phyloP scores from a whole-genome alignment of 2,329 filamentous ascomycete genomes.

The Colletotrichum truncatum region DNA sequence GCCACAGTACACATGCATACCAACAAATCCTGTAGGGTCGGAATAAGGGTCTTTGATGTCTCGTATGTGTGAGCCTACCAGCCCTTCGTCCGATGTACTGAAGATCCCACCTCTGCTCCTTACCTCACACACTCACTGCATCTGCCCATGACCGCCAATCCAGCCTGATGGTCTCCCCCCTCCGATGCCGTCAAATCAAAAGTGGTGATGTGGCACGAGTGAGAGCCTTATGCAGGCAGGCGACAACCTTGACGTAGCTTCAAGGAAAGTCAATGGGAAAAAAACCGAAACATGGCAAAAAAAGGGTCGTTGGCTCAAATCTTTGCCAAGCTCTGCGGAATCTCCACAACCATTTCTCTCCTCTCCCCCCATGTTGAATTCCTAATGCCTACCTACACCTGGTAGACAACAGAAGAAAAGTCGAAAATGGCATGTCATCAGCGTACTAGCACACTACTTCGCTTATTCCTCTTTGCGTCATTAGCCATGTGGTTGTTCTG shows the following conservation, averaged over 20 bases:
- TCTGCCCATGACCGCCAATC: no score
- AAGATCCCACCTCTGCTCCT: no score
- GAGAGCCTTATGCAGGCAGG: neutral
- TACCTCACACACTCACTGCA: no score
- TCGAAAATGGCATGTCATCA: neutral
- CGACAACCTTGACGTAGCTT: neutral
- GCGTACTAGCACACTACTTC: neutral
- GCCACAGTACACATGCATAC: neutral
- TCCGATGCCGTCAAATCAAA: constrained; percentile 7
- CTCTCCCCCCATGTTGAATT: no score
- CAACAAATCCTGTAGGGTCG: neutral
- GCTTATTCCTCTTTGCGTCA: constrained; percentile 20
- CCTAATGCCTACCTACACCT: neutral
- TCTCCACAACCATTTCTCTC: no score
- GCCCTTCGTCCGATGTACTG: no score
- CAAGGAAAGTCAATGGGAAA: constrained; percentile 3
- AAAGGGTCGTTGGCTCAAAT: no score
- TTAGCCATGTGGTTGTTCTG: constrained; percentile 19
- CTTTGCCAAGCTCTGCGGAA: no score
- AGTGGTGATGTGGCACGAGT: neutral
- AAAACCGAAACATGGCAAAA: no score
- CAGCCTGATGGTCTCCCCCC: neutral
- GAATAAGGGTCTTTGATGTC: neutral
- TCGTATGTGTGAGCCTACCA: no score
- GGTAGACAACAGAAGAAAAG: neutral